Base-by-base conservation (phyloP, 441 rosid species). In the Brassica hybrid region DNA sequence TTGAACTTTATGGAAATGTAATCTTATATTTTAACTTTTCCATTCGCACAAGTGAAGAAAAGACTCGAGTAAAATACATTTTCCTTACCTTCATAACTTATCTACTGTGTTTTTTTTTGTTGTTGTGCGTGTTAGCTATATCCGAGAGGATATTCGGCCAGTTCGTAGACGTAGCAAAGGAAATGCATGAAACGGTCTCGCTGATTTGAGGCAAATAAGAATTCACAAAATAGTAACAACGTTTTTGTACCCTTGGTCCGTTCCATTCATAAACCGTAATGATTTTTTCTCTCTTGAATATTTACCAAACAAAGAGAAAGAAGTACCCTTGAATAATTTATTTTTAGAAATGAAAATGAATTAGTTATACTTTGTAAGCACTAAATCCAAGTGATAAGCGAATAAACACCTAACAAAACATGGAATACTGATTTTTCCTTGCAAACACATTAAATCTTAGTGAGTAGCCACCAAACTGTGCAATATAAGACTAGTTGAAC, bases 391-490 rank as follows among this genome's bases (percentile, higher is more conserved):
- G 67, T 71, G 41, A 71, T 64, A 38, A 70, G 71, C 23, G 65
- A 38, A 43, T 54, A 54, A 34, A 16, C 75, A 63, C 66, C 17
- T 14, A 50, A 50, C 17, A 6, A 50, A 50, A 54, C 38, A 52
- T 52, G 59, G 71, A 54, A 38, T 2, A 63, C 8, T 23, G 60
- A 16, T 12, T 62, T 23, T 36, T 16, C 58, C 13, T 8, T 64
- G 30, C 41, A 43, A 34, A 50, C 57, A 27, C 38, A 76, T 2
- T 27, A 65, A n/a, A 43, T 45, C 30, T 0, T 27, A 57, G 69
- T 60, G 56, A 78, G 25, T 72, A 50, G 45, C 58, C 60, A 73
- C 77, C 74, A 59, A 67, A 78, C 32, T 21, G n/a, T 38, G 61
- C 25, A 23, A n/a, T n/a, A 48, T 21, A 52, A 60, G 54, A 50